phyloP scores from a whole-genome alignment of 2,329 filamentous ascomycete genomes.

The Fusarium lateritium region DNA sequence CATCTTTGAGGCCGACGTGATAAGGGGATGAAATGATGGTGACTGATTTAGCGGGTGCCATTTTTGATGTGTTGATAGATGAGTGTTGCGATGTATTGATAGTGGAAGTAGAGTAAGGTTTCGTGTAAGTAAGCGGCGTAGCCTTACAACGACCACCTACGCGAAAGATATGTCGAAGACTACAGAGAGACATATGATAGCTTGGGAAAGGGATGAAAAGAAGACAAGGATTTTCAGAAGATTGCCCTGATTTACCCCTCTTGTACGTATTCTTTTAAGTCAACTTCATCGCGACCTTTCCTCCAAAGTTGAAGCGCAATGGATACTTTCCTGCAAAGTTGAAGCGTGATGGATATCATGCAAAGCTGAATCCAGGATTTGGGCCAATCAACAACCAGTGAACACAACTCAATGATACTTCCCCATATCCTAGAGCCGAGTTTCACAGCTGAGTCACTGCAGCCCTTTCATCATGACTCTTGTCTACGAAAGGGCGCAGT shows the following conservation, averaged over 20 bases:
- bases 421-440: background rate
- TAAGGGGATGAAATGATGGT: background rate
- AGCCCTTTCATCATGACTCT: background rate
- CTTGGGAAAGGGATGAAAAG: background rate
- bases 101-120: background rate
- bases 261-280: background rate
- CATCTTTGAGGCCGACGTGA: background rate
- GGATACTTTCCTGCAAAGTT: background rate
- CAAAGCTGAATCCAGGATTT: background rate
- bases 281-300: background rate
- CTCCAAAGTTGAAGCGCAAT: background rate
- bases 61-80: background rate
- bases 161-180: background rate
- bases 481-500: conserved; percentile 1
- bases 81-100: background rate
- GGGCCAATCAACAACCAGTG: background rate
- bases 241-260: background rate
- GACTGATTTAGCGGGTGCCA: conserved; percentile 5
- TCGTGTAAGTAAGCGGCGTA: background rate
- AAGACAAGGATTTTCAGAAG: background rate
- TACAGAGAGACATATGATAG: background rate
- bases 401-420: background rate
- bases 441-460: background rate
- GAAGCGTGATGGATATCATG: background rate
- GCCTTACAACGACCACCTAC: background rate